phyloP scores from a whole-genome alignment of 2,329 filamentous ascomycete species.

The Apiospora sp. region DNA sequence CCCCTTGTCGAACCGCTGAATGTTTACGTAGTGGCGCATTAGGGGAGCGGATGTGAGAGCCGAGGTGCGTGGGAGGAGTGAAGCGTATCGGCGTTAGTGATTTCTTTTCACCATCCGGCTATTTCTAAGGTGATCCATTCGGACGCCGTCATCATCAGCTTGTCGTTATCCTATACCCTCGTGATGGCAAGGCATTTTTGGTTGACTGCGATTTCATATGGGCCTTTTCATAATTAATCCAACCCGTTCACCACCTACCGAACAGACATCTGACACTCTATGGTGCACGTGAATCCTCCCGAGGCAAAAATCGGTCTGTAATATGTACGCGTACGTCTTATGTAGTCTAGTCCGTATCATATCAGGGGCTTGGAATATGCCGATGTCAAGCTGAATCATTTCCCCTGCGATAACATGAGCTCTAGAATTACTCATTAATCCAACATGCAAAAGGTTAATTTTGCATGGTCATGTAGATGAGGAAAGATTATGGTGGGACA shows the following conservation, averaged over 20 bases:
- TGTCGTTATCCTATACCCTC: slow-evolving; percentile 20
- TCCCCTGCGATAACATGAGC: background rate
- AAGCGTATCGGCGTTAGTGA: slow-evolving; percentile 19
- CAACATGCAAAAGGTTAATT: background rate
- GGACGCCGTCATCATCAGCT: slow-evolving; percentile 1
- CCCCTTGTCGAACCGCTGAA: background rate
- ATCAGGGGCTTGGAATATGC: background rate
- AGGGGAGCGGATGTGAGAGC: background rate
- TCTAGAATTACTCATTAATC: background rate
- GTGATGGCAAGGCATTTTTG: slow-evolving; percentile 9
- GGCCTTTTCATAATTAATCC: slow-evolving; percentile 5
- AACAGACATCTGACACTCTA: background rate
- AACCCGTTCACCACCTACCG: background rate
- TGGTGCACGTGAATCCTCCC: too few species aligned
- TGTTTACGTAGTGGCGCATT: background rate
- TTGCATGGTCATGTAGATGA: background rate
- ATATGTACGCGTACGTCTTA: background rate
- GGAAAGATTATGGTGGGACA: slow-evolving; percentile 15
- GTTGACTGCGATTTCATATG: background rate
- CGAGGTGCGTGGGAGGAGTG: slow-evolving; percentile 1
- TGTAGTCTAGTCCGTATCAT: too few species aligned
- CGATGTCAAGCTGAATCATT: background rate
- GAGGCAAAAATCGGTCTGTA: background rate
- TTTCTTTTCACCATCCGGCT: background rate
- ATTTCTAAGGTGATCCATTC: slow-evolving; percentile 1